phyloP scores from a whole-genome alignment of 129 eudicot genomes.

The Erigeron canadensis region DNA sequence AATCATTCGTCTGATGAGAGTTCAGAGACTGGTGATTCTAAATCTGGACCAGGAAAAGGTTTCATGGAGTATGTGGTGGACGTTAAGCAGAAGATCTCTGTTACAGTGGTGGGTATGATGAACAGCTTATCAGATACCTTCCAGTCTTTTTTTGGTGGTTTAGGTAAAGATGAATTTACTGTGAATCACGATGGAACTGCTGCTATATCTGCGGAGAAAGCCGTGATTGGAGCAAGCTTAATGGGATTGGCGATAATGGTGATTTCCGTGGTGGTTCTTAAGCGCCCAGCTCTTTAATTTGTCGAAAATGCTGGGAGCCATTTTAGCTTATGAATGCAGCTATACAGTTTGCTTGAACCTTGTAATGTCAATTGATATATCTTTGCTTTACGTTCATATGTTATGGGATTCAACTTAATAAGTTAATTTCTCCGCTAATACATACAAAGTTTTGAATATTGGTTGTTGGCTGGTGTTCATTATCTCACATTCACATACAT shows the following conservation, averaged over 20 bases:
- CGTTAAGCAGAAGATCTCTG: conserved; percentile 46
- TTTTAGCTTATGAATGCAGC: not conserved
- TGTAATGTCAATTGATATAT: conserved; percentile 1
- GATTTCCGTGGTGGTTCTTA: conserved; percentile 51
- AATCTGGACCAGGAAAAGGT: conserved; percentile 30
- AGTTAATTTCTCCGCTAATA: not conserved
- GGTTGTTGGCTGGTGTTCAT: not conserved
- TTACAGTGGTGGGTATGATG: conserved; percentile 55
- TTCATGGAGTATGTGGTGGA: conserved; percentile 35
- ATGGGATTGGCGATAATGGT: conserved; percentile 78
- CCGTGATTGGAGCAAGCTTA: conserved; percentile 42
- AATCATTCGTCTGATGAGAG: conserved; percentile 24
- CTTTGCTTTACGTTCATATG: conserved; percentile 4
- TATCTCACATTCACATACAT: not conserved
- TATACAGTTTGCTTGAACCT: conserved; percentile 9
- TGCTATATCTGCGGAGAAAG: conserved; percentile 22
- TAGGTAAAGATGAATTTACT: conserved; percentile 19
- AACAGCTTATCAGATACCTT: conserved; percentile 57
- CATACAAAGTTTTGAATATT: not conserved
- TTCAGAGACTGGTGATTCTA: conserved; percentile 16
- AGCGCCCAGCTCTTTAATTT: conserved; percentile 38
- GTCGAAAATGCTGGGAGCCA: conserved; percentile 40
- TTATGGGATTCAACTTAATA: not conserved
- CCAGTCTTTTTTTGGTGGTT: conserved; percentile 46
- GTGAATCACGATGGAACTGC: conserved; percentile 43